Conservation (phyloP, 2,329 filamentous ascomycete genomes). For the Stachybotrys elegans region DNA sequence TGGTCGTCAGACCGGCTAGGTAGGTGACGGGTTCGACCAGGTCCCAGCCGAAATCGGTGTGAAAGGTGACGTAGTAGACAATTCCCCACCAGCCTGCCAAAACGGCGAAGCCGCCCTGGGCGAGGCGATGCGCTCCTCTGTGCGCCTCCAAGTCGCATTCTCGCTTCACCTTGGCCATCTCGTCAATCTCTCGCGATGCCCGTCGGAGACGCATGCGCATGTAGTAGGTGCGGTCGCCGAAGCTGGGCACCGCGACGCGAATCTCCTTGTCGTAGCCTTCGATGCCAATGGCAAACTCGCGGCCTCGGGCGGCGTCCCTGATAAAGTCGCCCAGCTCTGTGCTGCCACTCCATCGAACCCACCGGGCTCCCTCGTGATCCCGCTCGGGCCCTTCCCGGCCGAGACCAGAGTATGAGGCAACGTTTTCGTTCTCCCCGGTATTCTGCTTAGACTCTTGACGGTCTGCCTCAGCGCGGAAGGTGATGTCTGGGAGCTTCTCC, state of each 20-base stretch:
- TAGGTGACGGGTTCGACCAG: constrained; percentile 89
- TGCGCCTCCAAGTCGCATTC: constrained; percentile 79
- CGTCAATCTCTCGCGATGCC: constrained; percentile 62
- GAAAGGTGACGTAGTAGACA: constrained; percentile 68
- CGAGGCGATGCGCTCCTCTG: constrained; percentile 70
- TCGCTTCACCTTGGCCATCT: constrained; percentile 68
- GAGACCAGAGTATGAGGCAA: constrained; percentile 67
- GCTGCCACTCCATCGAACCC: constrained; percentile 82
- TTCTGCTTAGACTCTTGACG: constrained; percentile 38
- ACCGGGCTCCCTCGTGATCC: constrained; percentile 42
- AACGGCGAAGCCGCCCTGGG: constrained; percentile 71
- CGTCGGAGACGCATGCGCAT: constrained; percentile 72
- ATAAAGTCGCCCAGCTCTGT: constrained; percentile 96
- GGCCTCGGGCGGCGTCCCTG: constrained; percentile 76
- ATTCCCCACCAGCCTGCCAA: constrained; percentile 75
- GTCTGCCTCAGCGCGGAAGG: constrained; percentile 74
- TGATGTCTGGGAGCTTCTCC: constrained; percentile 68
- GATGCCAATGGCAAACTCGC: constrained; percentile 80
- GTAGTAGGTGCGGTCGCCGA: constrained; percentile 87
- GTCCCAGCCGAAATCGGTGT: constrained; percentile 81
- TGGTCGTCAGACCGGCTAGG: constrained; percentile 75
- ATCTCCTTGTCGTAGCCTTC: constrained; percentile 64
- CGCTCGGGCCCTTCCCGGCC: constrained; percentile 53
- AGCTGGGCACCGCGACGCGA: constrained; percentile 76
- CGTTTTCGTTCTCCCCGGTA: constrained; percentile 36